Percentiles rank a stretch among this genome's conserved stretches.
These are phyloP conservation scores for Penicillium sp. DNA, from an alignment of 2,329 filamentous ascomycete genomes.

Conservation along the genomic window DNA sequence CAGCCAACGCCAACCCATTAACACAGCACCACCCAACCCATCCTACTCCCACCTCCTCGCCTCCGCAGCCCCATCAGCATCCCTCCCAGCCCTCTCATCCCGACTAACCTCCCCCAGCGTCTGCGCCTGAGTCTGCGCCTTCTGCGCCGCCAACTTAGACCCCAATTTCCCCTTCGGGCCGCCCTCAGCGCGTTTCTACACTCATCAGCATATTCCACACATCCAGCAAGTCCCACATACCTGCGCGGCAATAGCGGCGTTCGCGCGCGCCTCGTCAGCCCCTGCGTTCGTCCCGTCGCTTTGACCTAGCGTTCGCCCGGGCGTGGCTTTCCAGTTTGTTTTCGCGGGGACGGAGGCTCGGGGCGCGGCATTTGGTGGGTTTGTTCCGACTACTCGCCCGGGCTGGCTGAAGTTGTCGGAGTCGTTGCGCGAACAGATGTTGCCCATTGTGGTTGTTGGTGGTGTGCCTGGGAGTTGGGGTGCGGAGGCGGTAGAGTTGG, in stretches of 20 bases:
- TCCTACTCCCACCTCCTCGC: constrained; percentile 60
- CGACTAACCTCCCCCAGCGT: constrained; percentile 69
- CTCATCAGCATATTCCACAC: not conserved
- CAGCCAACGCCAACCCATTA: not conserved
- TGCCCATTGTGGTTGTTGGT: constrained; percentile 67
- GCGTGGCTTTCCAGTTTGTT: constrained; percentile 49
- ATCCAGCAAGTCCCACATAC: constrained; percentile 51
- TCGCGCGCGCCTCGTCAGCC: constrained; percentile 64
- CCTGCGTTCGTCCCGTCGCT: constrained; percentile 19
- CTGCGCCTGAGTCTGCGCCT: constrained; percentile 69
- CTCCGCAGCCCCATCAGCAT: constrained; percentile 65
- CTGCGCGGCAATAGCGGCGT: constrained; percentile 82
- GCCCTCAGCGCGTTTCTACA: constrained; percentile 66
- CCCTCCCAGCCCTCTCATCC: constrained; percentile 65
- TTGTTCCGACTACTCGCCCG: constrained; percentile 70
- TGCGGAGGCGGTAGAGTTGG: not conserved
- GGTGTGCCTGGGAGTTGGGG: not conserved
- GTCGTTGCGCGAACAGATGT: constrained; percentile 70
- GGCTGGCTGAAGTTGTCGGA: constrained; percentile 69
- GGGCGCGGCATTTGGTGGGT: constrained; percentile 50
- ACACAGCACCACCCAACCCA: not conserved
- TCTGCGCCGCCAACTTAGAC: constrained; percentile 72
- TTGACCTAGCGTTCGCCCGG: constrained; percentile 67
- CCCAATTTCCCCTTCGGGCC: constrained; percentile 66
- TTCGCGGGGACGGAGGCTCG: constrained; percentile 50